These are phyloP conservation scores for Colletotrichum tropicale DNA, from an alignment of 2,329 filamentous ascomycete species.

Conservation along the genomic window DNA sequence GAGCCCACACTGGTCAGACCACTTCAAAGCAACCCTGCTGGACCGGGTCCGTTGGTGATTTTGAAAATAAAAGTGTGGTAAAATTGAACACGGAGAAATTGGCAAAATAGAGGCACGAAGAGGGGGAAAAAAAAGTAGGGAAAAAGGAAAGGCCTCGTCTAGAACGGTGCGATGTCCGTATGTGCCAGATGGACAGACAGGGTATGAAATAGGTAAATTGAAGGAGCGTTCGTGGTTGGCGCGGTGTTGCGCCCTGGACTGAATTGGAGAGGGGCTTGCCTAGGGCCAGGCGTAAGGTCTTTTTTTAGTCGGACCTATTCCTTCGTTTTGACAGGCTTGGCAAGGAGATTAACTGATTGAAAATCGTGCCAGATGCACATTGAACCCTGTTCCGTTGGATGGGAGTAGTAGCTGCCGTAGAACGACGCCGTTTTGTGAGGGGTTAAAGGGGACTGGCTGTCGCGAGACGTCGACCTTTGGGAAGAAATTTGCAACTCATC, in stretches of 20 bases:
- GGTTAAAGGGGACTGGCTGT: neutral
- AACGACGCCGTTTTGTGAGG: conserved; percentile 6
- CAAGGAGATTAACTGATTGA: neutral
- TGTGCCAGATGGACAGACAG: neutral
- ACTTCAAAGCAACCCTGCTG: conserved; percentile 12
- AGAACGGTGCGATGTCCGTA: neutral
- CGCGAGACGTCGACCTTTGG: neutral
- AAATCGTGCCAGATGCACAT: neutral
- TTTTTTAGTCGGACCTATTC: neutral
- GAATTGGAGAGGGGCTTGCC: neutral
- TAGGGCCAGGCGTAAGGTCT: neutral
- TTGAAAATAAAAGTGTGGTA: neutral
- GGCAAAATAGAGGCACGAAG: neutral
- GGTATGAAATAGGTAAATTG: neutral
- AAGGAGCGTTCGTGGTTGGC: neutral
- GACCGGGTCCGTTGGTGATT: neutral
- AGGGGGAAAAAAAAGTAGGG: neutral
- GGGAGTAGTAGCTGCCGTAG: neutral
- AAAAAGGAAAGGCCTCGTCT: neutral
- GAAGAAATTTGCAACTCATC: conserved; percentile 19
- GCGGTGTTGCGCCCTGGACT: neutral
- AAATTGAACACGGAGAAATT: neutral
- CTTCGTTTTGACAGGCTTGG: neutral
- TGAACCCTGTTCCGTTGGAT: neutral
- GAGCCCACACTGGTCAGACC: conserved; percentile 17